Conservation (phyloP, 164 flowering plant genomes). For the Macadamia integrifolia region DNA sequence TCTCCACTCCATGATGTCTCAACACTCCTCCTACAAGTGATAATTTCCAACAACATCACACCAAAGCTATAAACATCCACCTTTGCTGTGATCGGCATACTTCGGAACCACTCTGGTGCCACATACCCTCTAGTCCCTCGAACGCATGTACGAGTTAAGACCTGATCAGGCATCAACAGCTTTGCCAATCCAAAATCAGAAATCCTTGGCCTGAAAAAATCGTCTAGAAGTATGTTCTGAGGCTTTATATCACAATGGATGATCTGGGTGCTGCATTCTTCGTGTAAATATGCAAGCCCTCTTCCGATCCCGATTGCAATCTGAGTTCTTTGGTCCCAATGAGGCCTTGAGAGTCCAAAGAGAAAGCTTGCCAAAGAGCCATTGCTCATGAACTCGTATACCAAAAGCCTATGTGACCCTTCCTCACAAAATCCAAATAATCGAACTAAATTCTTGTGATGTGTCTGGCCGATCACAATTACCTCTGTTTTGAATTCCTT, state of each 20-base stretch:
- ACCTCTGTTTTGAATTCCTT: constrained; percentile 27
- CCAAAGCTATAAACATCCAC: constrained; percentile 10
- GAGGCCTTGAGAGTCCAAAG: constrained; percentile 10
- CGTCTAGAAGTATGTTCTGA: constrained; percentile 7
- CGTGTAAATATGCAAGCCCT: constrained; percentile 8
- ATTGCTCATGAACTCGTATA: constrained; percentile 20
- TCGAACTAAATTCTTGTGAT: constrained; percentile 5
- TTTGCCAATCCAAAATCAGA: no score
- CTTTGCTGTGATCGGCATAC: constrained; percentile 4
- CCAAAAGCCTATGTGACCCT: constrained; percentile 17
- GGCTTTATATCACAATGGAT: no score
- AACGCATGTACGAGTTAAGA: constrained; percentile 4
- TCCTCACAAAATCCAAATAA: constrained; percentile 26
- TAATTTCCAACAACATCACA: neutral
- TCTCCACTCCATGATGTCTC: neutral
- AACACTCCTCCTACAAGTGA: constrained; percentile 5
- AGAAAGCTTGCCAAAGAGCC: constrained; percentile 16
- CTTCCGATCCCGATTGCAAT: constrained; percentile 11
- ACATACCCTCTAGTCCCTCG: constrained; percentile 15
- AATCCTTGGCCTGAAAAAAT: neutral
- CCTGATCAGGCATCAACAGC: constrained; percentile 3
- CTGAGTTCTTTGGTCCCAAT: constrained; percentile 11
- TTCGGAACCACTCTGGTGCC: constrained; percentile 14
- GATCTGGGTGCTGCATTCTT: no score
- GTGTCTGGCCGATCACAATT: constrained; percentile 11